phyloP scores from a whole-genome alignment of 306 rosid species.

The Acacia melanoxylon region DNA sequence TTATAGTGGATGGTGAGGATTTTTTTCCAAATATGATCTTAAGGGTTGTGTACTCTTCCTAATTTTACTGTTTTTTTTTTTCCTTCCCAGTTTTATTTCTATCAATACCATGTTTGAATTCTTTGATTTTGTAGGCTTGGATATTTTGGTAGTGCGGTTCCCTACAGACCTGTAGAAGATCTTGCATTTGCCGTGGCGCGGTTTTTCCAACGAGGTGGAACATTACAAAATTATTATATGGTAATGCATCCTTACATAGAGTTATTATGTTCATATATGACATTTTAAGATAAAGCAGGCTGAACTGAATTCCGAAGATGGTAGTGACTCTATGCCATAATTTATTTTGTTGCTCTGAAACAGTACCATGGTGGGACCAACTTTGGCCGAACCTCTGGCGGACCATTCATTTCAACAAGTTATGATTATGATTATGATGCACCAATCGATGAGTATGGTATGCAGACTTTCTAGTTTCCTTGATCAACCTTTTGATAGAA shows the following conservation, averaged over 20 bases:
- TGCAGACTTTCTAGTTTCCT: slow-evolving; percentile 30
- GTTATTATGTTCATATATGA: slow-evolving; percentile 7
- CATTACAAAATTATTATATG: slow-evolving; percentile 93
- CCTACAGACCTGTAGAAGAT: slow-evolving; percentile 88
- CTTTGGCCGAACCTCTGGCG: slow-evolving; percentile 77
- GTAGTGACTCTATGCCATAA: slow-evolving; percentile 17
- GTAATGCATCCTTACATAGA: slow-evolving; percentile 42
- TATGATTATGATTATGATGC: slow-evolving; percentile 99
- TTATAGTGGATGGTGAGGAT: slow-evolving; percentile 81
- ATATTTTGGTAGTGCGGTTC: slow-evolving; percentile 75
- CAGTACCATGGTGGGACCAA: slow-evolving; percentile 99
- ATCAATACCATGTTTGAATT: not conserved
- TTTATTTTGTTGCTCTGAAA: slow-evolving; percentile 37
- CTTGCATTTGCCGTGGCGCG: slow-evolving; percentile 91
- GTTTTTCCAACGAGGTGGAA: slow-evolving; percentile 90
- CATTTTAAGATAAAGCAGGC: not conserved
- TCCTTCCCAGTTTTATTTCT: not conserved
- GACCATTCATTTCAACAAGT: slow-evolving; percentile 85
- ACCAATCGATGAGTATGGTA: slow-evolving; percentile 94
- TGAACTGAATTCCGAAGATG: not conserved
- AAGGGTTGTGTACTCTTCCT: not conserved
- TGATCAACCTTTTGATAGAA: not conserved
- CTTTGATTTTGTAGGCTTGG: slow-evolving; percentile 58
- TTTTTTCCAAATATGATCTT: not conserved
- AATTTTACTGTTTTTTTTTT: not conserved